Percentiles rank a stretch among this genome's conserved stretches.
Conservation (phyloP, 2,329 filamentous ascomycete genomes). For the Elsinoe fawcettii region DNA sequence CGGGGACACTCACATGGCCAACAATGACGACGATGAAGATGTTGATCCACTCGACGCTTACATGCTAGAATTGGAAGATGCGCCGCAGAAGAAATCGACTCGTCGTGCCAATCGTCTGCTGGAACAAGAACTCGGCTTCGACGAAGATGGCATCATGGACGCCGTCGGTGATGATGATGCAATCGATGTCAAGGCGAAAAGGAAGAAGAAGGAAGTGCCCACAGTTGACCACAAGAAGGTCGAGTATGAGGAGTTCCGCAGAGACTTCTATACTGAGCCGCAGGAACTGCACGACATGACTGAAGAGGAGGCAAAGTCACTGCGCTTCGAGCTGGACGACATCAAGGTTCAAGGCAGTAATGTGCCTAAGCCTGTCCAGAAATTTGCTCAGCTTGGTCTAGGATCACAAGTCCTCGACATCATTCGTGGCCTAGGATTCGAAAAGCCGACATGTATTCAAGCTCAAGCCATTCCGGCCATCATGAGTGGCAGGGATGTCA, state of each 20-base stretch:
- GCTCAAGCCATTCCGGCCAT: slow-evolving; percentile 89
- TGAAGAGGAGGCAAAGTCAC: slow-evolving; percentile 70
- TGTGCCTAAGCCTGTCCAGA: slow-evolving; percentile 86
- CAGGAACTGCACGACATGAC: slow-evolving; percentile 74
- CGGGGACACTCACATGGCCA: slow-evolving; percentile 26
- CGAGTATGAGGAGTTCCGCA: slow-evolving; percentile 76
- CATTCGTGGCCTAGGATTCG: slow-evolving; percentile 71
- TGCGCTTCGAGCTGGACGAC: slow-evolving; percentile 83
- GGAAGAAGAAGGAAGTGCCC: slow-evolving; percentile 89
- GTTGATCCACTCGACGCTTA: slow-evolving; percentile 93
- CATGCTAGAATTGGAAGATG: slow-evolving; percentile 63
- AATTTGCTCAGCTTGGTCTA: slow-evolving; percentile 92
- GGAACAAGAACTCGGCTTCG: slow-evolving; percentile 77
- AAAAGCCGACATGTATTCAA: slow-evolving; percentile 87
- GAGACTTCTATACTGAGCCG: slow-evolving; percentile 92
- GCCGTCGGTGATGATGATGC: slow-evolving; percentile 59
- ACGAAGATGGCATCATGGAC: slow-evolving; percentile 61
- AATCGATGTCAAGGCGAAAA: slow-evolving; percentile 53
- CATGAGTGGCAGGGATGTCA: slow-evolving; percentile 92
- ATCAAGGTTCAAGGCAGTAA: slow-evolving; percentile 89
- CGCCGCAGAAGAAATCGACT: slow-evolving; percentile 32
- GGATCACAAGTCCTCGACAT: slow-evolving; percentile 82
- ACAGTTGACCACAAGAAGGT: slow-evolving; percentile 78
- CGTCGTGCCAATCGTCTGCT: slow-evolving; percentile 34
- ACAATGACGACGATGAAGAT: slow-evolving; percentile 50